Base-by-base conservation (phyloP, 306 rosid genomes). In the Cucumis melo region DNA sequence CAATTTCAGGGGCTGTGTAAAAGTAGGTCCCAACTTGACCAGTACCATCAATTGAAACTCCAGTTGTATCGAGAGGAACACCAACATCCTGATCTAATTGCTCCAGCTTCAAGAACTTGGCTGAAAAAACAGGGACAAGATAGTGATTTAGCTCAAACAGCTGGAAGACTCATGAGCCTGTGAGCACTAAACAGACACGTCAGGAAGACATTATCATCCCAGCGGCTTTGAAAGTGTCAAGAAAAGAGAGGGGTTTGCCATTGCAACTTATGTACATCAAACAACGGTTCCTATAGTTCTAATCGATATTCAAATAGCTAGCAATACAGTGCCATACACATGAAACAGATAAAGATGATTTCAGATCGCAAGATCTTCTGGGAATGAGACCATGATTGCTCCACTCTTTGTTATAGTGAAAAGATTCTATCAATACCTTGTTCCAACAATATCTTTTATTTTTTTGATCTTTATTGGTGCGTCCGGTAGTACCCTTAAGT, bases 1-100 rank as follows among this genome's bases (percentile, higher is more conserved):
- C 98, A 90, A 93, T 93, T 88, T 93, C 98, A 73, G 98, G 98
- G 73, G 97, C 98, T 64, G 96, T 93, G 83, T 93, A 93, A 86
- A 91, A 91, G 82, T 91, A 90, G 50, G 98, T 91, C 67, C 98
- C 98, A 68, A 93, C 93, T 87, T 90, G 97, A 83, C 98, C 98
- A 48, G 98, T 93, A 80, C 97, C 96, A 85, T 91, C 98, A 77
- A 85, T 74, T 77, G 98, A 91, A 83, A 90, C 87, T 76, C 92
- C 96, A 77, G 79, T 76, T n/a, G 91, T 76, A 80, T 91, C 98
- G 53, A 86, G 74, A 66, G 91, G 91, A 81, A 78, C 80, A 48
- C 83, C 81, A 55, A 78, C 62, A 82, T 93, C 98, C 80, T 88
- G 98, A 81, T 93, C 98, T 83, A 93, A 67, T 88, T 91, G 97